Percentiles rank a stretch among this genome's conserved stretches.
These are phyloP conservation scores for Kurtzmaniella quercitrusa DNA, from an alignment of 1,139 yeast genomes.

Conservation along the genomic window DNA sequence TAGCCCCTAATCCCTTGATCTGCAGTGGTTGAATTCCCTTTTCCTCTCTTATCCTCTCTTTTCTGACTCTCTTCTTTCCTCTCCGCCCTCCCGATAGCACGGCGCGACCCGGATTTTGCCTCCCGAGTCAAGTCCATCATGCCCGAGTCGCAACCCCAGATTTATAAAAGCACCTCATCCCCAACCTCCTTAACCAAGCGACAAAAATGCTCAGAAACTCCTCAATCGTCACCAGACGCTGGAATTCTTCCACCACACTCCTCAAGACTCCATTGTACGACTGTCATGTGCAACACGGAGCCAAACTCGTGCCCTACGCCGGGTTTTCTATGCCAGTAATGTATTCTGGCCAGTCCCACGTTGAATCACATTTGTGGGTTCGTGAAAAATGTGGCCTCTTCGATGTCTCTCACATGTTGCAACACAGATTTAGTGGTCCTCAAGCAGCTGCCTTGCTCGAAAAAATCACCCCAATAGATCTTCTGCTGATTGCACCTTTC, in stretches of 20 bases:
- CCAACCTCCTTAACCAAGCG: not conserved
- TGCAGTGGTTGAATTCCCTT: too few relatives aligned
- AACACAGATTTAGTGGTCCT: conserved; percentile 71
- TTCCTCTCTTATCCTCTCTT: too few relatives aligned
- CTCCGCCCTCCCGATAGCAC: too few relatives aligned
- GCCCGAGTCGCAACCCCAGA: conserved; percentile 1
- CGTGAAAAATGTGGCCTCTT: conserved; percentile 83
- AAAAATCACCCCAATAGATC: conserved; percentile 81
- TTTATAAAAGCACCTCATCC: not conserved
- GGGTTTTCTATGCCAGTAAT: conserved; percentile 93
- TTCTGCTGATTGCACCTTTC: conserved; percentile 49
- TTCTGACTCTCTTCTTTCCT: too few relatives aligned
- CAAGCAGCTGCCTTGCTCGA: conserved; percentile 69
- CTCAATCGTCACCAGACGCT: conserved; percentile 14
- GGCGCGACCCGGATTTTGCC: not conserved
- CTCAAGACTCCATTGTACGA: conserved; percentile 77
- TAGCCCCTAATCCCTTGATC: too few relatives aligned
- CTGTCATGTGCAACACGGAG: conserved; percentile 74
- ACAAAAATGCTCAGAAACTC: conserved; percentile 4
- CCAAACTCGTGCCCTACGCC: conserved; percentile 92
- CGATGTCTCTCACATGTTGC: conserved; percentile 97
- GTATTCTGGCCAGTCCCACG: conserved; percentile 77
- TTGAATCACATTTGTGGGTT: conserved; percentile 94
- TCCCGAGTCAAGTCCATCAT: not conserved
- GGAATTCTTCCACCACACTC: conserved; percentile 26